Evolutionary conservation across 1,284 basidiomycete species (phyloP), one percentile per base, ranked within the genome.

Genomic region (Lignosus rhinocerotis): DNA sequence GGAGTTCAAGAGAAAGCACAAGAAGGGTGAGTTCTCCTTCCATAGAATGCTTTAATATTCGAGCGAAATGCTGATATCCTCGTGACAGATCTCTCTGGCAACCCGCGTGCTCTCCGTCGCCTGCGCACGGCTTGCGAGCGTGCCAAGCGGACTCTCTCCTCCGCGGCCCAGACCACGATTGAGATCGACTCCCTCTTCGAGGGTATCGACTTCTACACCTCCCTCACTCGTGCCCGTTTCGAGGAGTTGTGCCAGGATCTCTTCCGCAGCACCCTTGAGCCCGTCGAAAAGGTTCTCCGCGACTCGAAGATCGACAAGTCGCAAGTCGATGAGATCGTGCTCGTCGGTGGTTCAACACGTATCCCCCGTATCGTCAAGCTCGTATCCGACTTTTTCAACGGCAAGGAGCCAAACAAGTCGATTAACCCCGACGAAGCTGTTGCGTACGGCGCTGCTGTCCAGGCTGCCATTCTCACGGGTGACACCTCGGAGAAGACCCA

Each of bases 371-470:
- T 98, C 73, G 90, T 96, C 78, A 96, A 97, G 82, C 91, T 98
- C 73, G 94, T 99, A 51, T 96, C 93, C 59, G 96, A 98, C 82
- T 96, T 94, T 86, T 99, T 98, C 88, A 94, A 94, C 76, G 95
- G 96, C 76, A 94, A 94, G 82, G 92, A 95, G 81, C 93, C 91
- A 72, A 93, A 93, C 85, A 93, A 93, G 83, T 90, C 85, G 76
- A 99, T 99, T 86, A 99, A 99, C 89, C 97, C 97, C 63, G 96
- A 99, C 71, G 97, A 99, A 82, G 97, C 97, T 62, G 96, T 99
- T 66, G 96, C 97, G 41, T 98, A 98, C 79, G 97, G 97, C 84
- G 97, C 96, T 67, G 96, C 97, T 65, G 96, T 99, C 70, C 97
- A 99, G 82, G 96, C 95, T 61, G 96, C 95, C 72, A 97, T 99